phyloP scores from a whole-genome alignment of 164 flowering plant genomes.

The Liquidambar formosana region DNA sequence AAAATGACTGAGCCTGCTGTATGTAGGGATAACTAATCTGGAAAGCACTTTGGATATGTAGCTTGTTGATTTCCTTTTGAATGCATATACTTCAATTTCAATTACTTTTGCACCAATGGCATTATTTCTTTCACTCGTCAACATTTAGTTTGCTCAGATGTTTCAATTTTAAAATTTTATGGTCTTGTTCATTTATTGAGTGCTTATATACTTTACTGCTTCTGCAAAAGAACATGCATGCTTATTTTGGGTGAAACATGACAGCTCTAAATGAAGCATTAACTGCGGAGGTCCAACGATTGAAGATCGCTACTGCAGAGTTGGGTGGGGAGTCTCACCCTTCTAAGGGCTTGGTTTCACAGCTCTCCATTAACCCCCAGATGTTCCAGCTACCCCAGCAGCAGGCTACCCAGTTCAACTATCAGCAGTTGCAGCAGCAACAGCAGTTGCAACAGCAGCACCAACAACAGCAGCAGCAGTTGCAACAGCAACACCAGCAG shows the following conservation, averaged over 20 bases:
- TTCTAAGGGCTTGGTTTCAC: slow-evolving; percentile 37
- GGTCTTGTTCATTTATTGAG: neutral
- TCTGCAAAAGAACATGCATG: neutral
- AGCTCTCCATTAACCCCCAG: slow-evolving; percentile 43
- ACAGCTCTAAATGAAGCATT: slow-evolving; percentile 80
- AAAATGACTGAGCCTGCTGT: too few species aligned
- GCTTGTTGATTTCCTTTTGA: too few species aligned
- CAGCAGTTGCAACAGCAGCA: slow-evolving; percentile 36
- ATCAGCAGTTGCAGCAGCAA: slow-evolving; percentile 34
- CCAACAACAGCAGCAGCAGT: slow-evolving; percentile 31
- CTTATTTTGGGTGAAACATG: slow-evolving; percentile 4
- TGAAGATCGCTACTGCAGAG: slow-evolving; percentile 63
- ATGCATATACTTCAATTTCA: too few species aligned
- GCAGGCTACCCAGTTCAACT: slow-evolving; percentile 33
- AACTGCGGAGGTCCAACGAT: slow-evolving; percentile 70
- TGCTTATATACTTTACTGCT: neutral
- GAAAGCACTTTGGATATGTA: too few species aligned
- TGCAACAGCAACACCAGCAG: slow-evolving; percentile 40
- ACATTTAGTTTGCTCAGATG: too few species aligned
- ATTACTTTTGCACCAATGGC: too few species aligned
- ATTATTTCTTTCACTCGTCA: too few species aligned
- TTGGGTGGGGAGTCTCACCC: slow-evolving; percentile 33
- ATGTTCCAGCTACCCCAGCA: slow-evolving; percentile 45
- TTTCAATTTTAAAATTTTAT: neutral
- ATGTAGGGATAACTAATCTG: too few species aligned